Conservation (phyloP, 192 early-diverging fungal genomes). For the Entophlyctis luteolus region DNA sequence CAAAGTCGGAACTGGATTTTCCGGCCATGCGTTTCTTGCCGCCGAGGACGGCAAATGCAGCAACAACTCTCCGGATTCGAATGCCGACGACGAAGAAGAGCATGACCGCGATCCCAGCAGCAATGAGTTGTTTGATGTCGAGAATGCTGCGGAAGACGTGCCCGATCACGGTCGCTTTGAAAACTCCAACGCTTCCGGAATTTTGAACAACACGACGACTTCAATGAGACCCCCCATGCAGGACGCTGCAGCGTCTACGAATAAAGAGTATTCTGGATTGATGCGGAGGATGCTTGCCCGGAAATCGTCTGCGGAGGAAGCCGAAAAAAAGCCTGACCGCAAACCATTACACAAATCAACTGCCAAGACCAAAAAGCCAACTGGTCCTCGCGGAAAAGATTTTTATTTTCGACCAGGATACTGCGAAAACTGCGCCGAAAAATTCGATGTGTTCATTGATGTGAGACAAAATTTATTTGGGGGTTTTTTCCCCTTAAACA, state of each 20-base stretch:
- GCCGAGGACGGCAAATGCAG: background rate
- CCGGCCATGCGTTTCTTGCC: constrained; percentile 7
- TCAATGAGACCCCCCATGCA: background rate
- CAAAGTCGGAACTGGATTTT: background rate
- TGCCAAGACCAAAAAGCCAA: background rate
- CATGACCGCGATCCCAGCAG: background rate
- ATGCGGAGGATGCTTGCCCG: background rate
- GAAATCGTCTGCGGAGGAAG: background rate
- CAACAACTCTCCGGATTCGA: background rate
- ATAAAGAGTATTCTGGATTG: background rate
- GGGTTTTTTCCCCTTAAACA: too few species aligned
- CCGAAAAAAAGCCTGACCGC: background rate
- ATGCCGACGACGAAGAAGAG: background rate
- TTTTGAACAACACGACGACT: constrained; percentile 12
- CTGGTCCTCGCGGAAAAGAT: constrained; percentile 4
- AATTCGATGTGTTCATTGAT: constrained; percentile 8
- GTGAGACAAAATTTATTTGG: background rate
- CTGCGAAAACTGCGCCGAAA: constrained; percentile 16
- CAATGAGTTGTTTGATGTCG: too few species aligned
- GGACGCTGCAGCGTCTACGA: background rate
- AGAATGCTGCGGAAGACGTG: background rate
- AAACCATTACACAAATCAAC: background rate
- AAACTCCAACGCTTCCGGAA: background rate
- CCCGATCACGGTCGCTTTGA: background rate
- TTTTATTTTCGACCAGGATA: constrained; percentile 11